These are phyloP conservation scores for Kentomonas sorsogonicus DNA, from an alignment of 208 protist genomes.

Conservation along the genomic window DNA sequence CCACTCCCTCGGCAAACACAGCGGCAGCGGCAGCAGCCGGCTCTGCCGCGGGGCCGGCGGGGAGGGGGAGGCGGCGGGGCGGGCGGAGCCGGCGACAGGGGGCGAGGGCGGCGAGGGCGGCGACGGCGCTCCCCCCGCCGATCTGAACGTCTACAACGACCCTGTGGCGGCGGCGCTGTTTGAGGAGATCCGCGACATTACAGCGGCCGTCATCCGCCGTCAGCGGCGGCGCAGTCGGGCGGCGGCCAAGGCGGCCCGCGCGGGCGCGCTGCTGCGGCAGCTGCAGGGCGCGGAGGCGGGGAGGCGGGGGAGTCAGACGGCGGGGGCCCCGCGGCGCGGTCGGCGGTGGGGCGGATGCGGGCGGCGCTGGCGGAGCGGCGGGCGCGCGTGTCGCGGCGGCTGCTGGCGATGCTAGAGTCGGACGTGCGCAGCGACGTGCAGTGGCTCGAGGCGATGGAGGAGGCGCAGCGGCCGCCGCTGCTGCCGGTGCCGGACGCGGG, in stretches of 20 bases:
- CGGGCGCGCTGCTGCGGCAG: conserved; percentile 16
- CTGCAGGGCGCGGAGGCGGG: conserved; percentile 21
- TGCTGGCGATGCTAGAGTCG: conserved; percentile 60
- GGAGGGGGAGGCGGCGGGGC: background rate
- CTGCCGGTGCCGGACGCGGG: conserved; percentile 76
- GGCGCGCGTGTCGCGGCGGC: conserved; percentile 27
- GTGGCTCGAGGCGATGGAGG: conserved; percentile 78
- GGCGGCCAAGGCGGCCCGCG: conserved; percentile 25
- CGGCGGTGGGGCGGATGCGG: conserved; percentile 26
- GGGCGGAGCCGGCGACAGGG: background rate
- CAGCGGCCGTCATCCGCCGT: conserved; percentile 19
- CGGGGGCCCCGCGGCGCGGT: conserved; percentile 8
- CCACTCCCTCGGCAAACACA: background rate
- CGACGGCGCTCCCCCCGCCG: background rate
- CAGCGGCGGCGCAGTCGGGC: conserved; percentile 13
- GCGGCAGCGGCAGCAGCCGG: no score
- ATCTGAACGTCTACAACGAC: conserved; percentile 52
- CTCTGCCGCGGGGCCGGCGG: background rate
- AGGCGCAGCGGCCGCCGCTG: conserved; percentile 75
- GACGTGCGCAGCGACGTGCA: conserved; percentile 69
- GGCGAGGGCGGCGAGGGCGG: background rate
- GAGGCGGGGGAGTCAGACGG: conserved; percentile 15
- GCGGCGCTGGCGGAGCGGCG: conserved; percentile 43
- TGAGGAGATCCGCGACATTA: conserved; percentile 59
- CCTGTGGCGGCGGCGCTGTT: conserved; percentile 51